Evolutionary conservation across 2,329 filamentous ascomycete genomes (phyloP).

Genomic region (Coniochaeta pulveracea): DNA sequence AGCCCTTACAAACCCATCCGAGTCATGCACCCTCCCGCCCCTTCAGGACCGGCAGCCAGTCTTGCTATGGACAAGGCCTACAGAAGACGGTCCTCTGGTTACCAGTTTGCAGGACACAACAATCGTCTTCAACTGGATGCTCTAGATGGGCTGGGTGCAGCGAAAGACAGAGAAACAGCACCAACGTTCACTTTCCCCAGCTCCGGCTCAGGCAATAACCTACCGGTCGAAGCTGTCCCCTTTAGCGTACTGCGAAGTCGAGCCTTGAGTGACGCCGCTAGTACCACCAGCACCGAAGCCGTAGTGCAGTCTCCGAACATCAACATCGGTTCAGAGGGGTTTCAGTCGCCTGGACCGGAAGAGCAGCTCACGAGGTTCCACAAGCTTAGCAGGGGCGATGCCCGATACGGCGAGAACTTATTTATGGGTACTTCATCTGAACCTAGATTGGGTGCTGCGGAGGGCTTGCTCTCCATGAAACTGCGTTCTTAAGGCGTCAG

Average conservation of each 20-base stretch:
- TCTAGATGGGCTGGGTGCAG: slow-evolving; percentile 22
- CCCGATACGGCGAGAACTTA: slow-evolving; percentile 47
- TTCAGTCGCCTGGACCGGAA: slow-evolving; percentile 14
- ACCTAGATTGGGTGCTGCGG: slow-evolving; percentile 38
- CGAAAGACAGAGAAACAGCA: too few species aligned
- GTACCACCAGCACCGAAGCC: slow-evolving; percentile 20
- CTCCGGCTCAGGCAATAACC: slow-evolving; percentile 13
- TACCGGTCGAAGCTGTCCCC: slow-evolving; percentile 38
- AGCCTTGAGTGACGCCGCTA: slow-evolving; percentile 18
- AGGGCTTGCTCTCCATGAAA: slow-evolving; percentile 59
- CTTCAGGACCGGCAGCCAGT: slow-evolving; percentile 31
- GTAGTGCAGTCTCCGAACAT: neutral
- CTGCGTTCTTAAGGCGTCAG: slow-evolving; percentile 49
- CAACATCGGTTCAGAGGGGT: neutral
- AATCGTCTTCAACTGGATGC: neutral
- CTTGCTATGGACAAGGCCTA: slow-evolving; percentile 49
- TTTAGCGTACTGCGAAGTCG: slow-evolving; percentile 26
- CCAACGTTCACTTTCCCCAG: slow-evolving; percentile 12
- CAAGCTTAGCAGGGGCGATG: slow-evolving; percentile 57
- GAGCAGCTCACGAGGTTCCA: slow-evolving; percentile 33
- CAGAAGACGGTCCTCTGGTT: slow-evolving; percentile 45
- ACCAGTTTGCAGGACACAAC: slow-evolving; percentile 19
- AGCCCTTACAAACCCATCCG: slow-evolving; percentile 66
- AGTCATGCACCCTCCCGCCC: slow-evolving; percentile 32
- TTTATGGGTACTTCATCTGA: slow-evolving; percentile 23